Evolutionary conservation across 2,329 filamentous ascomycete genomes (phyloP), one percentile per base, ranked within the genome.

Genomic region (Rhytidhysteron rufulum): DNA sequence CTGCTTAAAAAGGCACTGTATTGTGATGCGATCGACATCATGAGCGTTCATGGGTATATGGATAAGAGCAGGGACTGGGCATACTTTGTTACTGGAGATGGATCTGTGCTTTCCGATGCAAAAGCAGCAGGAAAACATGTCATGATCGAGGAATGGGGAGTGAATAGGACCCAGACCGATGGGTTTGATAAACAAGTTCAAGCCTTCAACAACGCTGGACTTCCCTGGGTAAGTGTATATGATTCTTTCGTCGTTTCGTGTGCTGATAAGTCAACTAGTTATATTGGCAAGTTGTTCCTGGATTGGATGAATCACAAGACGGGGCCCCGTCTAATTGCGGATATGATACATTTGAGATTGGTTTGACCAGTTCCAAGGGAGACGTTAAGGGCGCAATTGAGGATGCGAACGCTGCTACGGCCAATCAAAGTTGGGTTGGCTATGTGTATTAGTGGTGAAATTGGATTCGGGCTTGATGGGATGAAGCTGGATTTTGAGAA

Each of bases 61-160:
- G 31, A 30, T 25, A 44, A 44, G 29, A 38, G 41, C 2, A 15
- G 21, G 4, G 40, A 46, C 22, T 49, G 46, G 46, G 46, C 40
- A 11, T 47, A 47, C 18, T 49, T 42, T 25, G 40, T 49, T 17
- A 42, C 38, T 2, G 45, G 45, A 4, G 43, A 41, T n/a, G 25
- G 37, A 11, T 44, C 41, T 2, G 33, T 45, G 4, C 21, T 47
- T 3, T 15, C 24, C 4, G 22, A 39, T 15, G 40, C 38, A 6
- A 43, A 46, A 10, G 32, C 15, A 4, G 37, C 32, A 4, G 34
- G 34, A 6, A 47, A 49, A 32, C 31, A 40, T 22, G 41, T 47
- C 8, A 47, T 47, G 44, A 25, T 49, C 4, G 44, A 47, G 32
- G 47, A 47, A 30, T 47, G 47, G 47, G 47, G 47, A 3, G 47